Conservation (phyloP, 1,139 yeast genomes). For the Kodamaea sp. region DNA sequence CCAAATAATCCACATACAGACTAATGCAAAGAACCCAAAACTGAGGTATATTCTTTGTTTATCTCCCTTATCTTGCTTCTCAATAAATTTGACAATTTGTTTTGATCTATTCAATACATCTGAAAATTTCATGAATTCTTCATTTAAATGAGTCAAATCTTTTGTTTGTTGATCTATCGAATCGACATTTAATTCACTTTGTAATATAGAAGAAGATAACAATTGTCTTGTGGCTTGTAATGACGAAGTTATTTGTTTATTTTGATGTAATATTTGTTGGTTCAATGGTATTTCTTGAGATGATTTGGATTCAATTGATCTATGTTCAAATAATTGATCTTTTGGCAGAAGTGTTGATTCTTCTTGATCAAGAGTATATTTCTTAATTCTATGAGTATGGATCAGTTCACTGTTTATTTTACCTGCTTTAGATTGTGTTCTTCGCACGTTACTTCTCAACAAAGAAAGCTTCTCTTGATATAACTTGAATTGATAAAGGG, state of each 20-base stretch:
- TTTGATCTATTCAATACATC: constrained; percentile 52
- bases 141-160: constrained; percentile 47
- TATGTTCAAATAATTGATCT: constrained; percentile 10
- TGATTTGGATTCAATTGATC: constrained; percentile 3
- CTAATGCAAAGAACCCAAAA: constrained; percentile 52
- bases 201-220: constrained; percentile 52
- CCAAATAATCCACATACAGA: constrained; percentile 64
- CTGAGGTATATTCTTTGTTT: constrained; percentile 57
- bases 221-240: constrained; percentile 52
- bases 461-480: constrained; percentile 14
- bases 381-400: constrained; percentile 16
- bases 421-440: constrained; percentile 16
- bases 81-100: constrained; percentile 58
- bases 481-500: constrained; percentile 7
- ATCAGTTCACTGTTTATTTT: constrained; percentile 12
- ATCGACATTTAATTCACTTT: constrained; percentile 60
- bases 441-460: constrained; percentile 15
- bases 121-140: constrained; percentile 51
- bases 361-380: constrained; percentile 8
- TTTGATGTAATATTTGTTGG: constrained; percentile 40
- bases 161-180: constrained; percentile 58
- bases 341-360: constrained; percentile 2
- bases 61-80: constrained; percentile 64
- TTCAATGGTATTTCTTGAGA: constrained; percentile 9
- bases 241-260: constrained; percentile 52